Base-by-base conservation (phyloP, 208 protist species). In the Leishmania arabica region DNA sequence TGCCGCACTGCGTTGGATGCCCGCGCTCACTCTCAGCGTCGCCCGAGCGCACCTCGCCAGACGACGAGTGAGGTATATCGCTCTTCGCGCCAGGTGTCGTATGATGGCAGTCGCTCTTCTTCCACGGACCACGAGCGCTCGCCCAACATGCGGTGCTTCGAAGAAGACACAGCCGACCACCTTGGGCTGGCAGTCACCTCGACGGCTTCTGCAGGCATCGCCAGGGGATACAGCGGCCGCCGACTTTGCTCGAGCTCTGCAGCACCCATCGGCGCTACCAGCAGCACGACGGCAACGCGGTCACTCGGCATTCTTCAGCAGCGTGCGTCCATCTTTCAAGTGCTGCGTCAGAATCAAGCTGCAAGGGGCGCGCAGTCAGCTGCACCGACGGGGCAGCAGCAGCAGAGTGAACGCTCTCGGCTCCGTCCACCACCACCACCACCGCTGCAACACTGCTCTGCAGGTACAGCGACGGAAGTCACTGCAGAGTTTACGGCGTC, bases 271-370 rank as follows among this genome's bases (percentile, higher is more conserved):
- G 42, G 65, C 76, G 1, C 47, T 21, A 51, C 9, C 69, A 58
- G 51, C 31, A 24, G 21, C 49, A 17, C 47, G 37, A 19, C 71
- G 37, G 27, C 74, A 77, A 19, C 56, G 53, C 64, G 77, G 2
- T 84, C 84, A 9, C 79, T 56, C 1, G 72, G 37, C 15, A 81
- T 79, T 65, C 68, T 40, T 4, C 75, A 77, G 54, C 71, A 76
- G 65, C 84, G 80, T 13, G 77, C 69, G 24, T 86, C 82, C 0
- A 81, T 86, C 58, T 86, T 86, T 65, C n/a, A 82, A 27, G 47
- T 80, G 6, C 56, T 86, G 53, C 82, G 82, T 4, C 82, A 40
- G 42, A 27, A 27, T 27, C 75, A 60, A 47, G 19, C 40, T 13
- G 37, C 31, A 7, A 15, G 69, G 21, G 47, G 21, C 24, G 69